Evolutionary conservation across 202 grass and related monocot species (phyloP).

Genomic region (Zizania palustris): DNA sequence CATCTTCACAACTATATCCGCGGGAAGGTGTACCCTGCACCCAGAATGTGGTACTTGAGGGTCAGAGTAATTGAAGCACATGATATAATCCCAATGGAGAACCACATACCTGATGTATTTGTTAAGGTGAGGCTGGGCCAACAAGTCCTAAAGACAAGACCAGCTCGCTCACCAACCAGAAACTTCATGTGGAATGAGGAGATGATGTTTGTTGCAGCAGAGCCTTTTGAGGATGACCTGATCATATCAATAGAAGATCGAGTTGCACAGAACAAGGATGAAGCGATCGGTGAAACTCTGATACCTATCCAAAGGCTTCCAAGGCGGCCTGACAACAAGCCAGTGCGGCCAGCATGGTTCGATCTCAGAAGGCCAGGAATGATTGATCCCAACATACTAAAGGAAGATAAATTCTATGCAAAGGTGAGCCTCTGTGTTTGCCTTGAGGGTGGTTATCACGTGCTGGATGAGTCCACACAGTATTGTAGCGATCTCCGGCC

Average conservation of each 20-base stretch:
- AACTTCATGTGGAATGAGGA: constrained; percentile 80
- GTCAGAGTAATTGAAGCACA: constrained; percentile 77
- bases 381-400: constrained; percentile 68
- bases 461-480: constrained; percentile 81
- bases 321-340: constrained; percentile 60
- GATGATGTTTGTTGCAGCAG: constrained; percentile 79
- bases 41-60: constrained; percentile 87
- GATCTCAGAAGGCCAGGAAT: constrained; percentile 61
- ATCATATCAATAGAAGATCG: constrained; percentile 73
- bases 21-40: constrained; percentile 81
- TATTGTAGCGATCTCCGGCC: constrained; percentile 90
- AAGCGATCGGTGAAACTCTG: constrained; percentile 53
- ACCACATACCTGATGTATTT: constrained; percentile 58
- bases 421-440: constrained; percentile 57
- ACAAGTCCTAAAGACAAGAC: constrained; percentile 56
- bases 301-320: constrained; percentile 50
- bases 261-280: constrained; percentile 67
- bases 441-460: constrained; percentile 94
- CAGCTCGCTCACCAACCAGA: constrained; percentile 54
- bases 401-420: constrained; percentile 88
- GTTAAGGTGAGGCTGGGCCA: constrained; percentile 67
- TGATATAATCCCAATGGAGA: constrained; percentile 63
- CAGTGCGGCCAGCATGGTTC: constrained; percentile 55
- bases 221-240: constrained; percentile 88
- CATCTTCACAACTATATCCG: constrained; percentile 66